phyloP scores from a whole-genome alignment of 1,284 basidiomycete species.

The Ustilago trichophora region DNA sequence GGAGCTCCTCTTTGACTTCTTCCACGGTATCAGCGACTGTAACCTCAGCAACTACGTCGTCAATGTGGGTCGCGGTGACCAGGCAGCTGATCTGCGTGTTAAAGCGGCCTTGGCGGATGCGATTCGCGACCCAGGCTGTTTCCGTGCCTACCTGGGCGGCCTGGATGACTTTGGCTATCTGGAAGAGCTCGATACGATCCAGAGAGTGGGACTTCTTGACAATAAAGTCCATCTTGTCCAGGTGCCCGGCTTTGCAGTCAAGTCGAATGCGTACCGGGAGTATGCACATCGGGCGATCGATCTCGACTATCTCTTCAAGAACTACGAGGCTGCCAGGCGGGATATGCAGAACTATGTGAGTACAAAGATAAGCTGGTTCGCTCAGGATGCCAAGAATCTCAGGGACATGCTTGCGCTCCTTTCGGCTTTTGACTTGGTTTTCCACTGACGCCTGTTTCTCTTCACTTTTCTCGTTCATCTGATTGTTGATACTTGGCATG shows the following conservation, averaged over 20 bases:
- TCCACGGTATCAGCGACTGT: slow-evolving; percentile 23
- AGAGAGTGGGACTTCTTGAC: slow-evolving; percentile 12
- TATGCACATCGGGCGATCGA: slow-evolving; percentile 32
- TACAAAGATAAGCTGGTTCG: not conserved
- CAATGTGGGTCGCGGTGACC: slow-evolving; percentile 20
- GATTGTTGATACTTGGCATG: no score
- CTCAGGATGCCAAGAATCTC: slow-evolving; percentile 1
- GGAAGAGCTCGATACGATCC: slow-evolving; percentile 27
- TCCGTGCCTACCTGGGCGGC: slow-evolving; percentile 35
- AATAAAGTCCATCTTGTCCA: slow-evolving; percentile 35
- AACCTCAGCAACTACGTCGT: slow-evolving; percentile 34
- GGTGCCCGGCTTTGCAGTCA: slow-evolving; percentile 30
- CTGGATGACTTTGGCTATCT: slow-evolving; percentile 43
- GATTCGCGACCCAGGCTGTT: slow-evolving; percentile 31
- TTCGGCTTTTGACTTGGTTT: not conserved
- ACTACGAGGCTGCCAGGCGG: not conserved
- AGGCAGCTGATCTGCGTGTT: slow-evolving; percentile 40
- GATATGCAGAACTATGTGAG: slow-evolving; percentile 14
- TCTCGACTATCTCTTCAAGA: slow-evolving; percentile 41
- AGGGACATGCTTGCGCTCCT: not conserved
- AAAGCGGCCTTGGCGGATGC: slow-evolving; percentile 39
- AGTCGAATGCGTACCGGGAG: slow-evolving; percentile 13
- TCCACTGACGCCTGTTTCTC: no score
- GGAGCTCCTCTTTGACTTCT: slow-evolving; percentile 17
- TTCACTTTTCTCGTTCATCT: no score